Evolutionary conservation across 306 rosid genomes (phyloP).

Genomic region (Dryas alaskensis): DNA sequence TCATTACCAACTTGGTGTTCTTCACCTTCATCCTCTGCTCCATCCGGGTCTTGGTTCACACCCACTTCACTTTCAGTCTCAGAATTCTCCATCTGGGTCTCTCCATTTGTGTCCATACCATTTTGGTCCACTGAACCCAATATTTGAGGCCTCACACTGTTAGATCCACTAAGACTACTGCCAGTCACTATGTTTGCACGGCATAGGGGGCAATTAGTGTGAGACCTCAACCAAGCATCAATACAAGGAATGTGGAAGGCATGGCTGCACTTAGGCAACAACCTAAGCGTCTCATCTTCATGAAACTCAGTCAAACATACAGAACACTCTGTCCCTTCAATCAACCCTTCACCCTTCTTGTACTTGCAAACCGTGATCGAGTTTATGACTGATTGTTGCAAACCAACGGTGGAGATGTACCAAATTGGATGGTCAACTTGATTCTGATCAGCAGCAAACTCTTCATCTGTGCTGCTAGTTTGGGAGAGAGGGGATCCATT

Average conservation of each 20-base stretch:
- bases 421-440: constrained; percentile 67
- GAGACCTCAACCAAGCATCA: constrained; percentile 72
- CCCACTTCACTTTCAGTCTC: constrained; percentile 24
- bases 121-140: constrained; percentile 30
- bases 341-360: constrained; percentile 50
- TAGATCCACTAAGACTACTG: neutral
- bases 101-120: constrained; percentile 27
- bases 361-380: constrained; percentile 55
- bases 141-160: constrained; percentile 7
- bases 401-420: constrained; percentile 59
- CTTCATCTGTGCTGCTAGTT: constrained; percentile 32
- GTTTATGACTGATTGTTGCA: constrained; percentile 63
- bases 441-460: constrained; percentile 37
- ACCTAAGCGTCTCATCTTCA: constrained; percentile 50
- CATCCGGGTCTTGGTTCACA: constrained; percentile 31
- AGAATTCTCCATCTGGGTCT: constrained; percentile 34
- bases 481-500: constrained; percentile 19
- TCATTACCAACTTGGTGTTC: constrained; percentile 22
- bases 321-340: constrained; percentile 67
- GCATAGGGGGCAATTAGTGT: constrained; percentile 72
- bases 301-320: constrained; percentile 67
- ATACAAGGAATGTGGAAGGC: constrained; percentile 65
- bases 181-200: constrained; percentile 45
- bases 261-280: constrained; percentile 73
- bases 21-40: constrained; percentile 36